These are phyloP conservation scores for Kuraishia cidri DNA, from an alignment of 805 yeast species.

Conservation along the genomic window DNA sequence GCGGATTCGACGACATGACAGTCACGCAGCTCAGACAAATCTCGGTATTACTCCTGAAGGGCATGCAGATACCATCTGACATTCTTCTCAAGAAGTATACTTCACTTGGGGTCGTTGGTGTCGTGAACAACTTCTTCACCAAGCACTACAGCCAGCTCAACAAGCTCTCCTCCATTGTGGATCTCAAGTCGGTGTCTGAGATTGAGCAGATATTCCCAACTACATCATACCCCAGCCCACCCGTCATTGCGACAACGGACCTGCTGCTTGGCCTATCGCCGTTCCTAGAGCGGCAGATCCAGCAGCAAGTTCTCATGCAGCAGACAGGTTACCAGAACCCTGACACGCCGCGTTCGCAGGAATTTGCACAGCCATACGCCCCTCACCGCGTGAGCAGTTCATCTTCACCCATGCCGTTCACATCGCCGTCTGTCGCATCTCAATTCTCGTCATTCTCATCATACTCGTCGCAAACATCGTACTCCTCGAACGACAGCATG, in stretches of 20 bases:
- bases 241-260: constrained; percentile 3
- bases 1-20: constrained; percentile 33
- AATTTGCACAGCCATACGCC: too few relatives aligned
- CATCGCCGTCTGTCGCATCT: constrained; percentile 8
- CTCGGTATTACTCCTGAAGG: constrained; percentile 31
- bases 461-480: constrained; percentile 2
- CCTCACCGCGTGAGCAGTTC: too few relatives aligned
- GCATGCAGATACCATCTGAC: constrained; percentile 37
- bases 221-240: constrained; percentile 1
- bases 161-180: not conserved
- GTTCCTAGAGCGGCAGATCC: too few relatives aligned
- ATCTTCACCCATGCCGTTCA: constrained; percentile 8
- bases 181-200: not conserved
- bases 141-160: not conserved
- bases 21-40: constrained; percentile 31
- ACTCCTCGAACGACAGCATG: constrained; percentile 1
- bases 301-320: too few relatives aligned
- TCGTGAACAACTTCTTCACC: constrained; percentile 19
- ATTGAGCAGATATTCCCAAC: not conserved
- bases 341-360: too few relatives aligned
- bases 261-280: constrained; percentile 5
- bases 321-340: too few relatives aligned
- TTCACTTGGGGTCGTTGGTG: constrained; percentile 44
- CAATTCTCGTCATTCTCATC: constrained; percentile 2
- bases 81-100: constrained; percentile 42